Percentiles rank a stretch among this genome's conserved stretches.
phyloP scores from a whole-genome alignment of 768 basidiomycete species.

The Mycena haematopus region DNA sequence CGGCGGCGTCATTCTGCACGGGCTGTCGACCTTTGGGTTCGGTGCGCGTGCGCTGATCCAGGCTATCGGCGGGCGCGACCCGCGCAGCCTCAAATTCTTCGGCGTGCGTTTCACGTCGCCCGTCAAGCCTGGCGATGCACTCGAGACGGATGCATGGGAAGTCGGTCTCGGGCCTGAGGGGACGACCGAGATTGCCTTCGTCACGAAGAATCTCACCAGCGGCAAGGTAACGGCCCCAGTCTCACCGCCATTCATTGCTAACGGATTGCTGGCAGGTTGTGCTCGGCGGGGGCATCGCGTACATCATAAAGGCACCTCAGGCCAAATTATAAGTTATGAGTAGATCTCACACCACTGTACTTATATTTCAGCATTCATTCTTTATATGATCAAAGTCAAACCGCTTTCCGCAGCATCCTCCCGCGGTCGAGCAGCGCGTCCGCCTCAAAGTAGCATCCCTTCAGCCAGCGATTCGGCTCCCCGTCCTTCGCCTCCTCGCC shows the following conservation, averaged over 20 bases:
- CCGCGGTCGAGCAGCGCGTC: slow-evolving; percentile 68
- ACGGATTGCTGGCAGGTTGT: slow-evolving; percentile 42
- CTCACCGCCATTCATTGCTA: neutral
- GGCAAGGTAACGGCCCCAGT: slow-evolving; percentile 53
- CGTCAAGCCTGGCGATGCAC: slow-evolving; percentile 80
- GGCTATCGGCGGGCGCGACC: slow-evolving; percentile 64
- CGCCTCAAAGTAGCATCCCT: slow-evolving; percentile 83
- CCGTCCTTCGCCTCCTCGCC: slow-evolving; percentile 45
- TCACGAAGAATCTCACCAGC: slow-evolving; percentile 62
- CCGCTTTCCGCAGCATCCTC: slow-evolving; percentile 51
- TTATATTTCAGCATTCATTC: neutral
- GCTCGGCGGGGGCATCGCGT: slow-evolving; percentile 69
- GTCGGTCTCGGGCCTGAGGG: slow-evolving; percentile 65
- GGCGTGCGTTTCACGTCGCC: slow-evolving; percentile 83
- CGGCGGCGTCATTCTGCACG: slow-evolving; percentile 86
- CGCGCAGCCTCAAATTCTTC: slow-evolving; percentile 67
- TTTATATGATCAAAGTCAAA: neutral
- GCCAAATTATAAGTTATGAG: slow-evolving; percentile 34
- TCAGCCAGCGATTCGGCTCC: slow-evolving; percentile 81
- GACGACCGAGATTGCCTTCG: slow-evolving; percentile 60
- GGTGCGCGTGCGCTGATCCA: slow-evolving; percentile 78
- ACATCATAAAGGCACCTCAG: slow-evolving; percentile 53
- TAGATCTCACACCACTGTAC: neutral
- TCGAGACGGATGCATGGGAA: slow-evolving; percentile 84
- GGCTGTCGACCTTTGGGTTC: slow-evolving; percentile 83